Evolutionary conservation across 2,329 filamentous ascomycete genomes (phyloP), one percentile per base, ranked within the genome.

Genomic region (Paecilomyces sp.): DNA sequence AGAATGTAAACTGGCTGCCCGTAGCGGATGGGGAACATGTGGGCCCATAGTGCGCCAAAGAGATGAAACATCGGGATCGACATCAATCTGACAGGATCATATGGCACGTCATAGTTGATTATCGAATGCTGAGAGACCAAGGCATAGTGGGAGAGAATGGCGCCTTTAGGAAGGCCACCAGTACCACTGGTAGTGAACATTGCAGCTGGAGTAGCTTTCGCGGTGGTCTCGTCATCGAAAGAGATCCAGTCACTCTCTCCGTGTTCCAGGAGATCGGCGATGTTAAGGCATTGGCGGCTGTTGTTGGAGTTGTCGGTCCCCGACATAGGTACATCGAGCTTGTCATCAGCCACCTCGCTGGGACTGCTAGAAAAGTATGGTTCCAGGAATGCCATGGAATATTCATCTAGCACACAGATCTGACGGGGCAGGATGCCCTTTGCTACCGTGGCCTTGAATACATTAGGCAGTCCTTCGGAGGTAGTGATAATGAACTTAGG

Each of bases 151-250:
- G 83, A 81, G 57, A 86, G 70, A 63, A 81, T 76, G 4, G 84
- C 83, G 0, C 82, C 83, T 67, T 87, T 88, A 5, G 85, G 84
- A 3, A 86, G 69, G 0, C 83, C 83, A 0, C 84, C 85, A 0
- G 85, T 87, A 1, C 85, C 85, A 54, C 79, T 83, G 61, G 80
- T 85, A 66, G 82, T 84, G 59, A 75, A 77, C 70, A 77, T 78
- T 67, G 70, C 81, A 25, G 75, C 84, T 22, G 72, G 77, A 7
- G 79, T 87, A 65, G 70, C 76, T 66, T 77, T 80, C 65, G 73
- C 77, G 57, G 63, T 70, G 24, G 59, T 67, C 65, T 71, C 76
- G 61, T 75, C 72, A 60, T 79, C 68, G 72, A 79, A 81, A 18
- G 68, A 71, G 34, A 74, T 63, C 81, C 79, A 85, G 72, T 79